A percentile compares a stretch with the other conserved stretches of the same genome.
Conservation (phyloP, 345 rosid species). For the Orychophragmus violaceus region DNA sequence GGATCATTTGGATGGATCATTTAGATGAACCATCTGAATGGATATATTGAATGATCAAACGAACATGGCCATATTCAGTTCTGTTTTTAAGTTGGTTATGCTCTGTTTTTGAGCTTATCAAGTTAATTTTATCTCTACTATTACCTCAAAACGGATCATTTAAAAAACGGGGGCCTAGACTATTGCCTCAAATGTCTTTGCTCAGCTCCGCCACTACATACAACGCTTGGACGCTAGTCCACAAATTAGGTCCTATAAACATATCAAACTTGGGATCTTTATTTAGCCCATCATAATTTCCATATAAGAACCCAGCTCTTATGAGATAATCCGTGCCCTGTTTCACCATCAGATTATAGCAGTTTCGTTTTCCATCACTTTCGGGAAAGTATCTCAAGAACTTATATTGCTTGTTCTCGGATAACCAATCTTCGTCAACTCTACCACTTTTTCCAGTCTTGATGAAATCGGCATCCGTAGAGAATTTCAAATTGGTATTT, state of each 20-base stretch:
- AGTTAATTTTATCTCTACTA: too few species aligned
- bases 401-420: neutral
- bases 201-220: too few species aligned
- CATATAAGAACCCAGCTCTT: neutral
- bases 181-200: too few species aligned
- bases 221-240: too few species aligned
- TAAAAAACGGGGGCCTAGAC: too few species aligned
- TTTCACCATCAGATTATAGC: neutral
- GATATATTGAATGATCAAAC: too few species aligned
- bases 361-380: neutral
- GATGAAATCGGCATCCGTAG: conserved; percentile 1
- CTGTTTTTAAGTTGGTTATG: too few species aligned
- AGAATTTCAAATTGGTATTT: neutral
- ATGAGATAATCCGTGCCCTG: neutral
- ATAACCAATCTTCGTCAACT: neutral
- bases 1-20: too few species aligned
- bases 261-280: neutral
- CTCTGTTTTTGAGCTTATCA: too few species aligned
- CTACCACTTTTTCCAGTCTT: neutral
- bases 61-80: too few species aligned
- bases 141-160: too few species aligned
- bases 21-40: too few species aligned
- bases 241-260: neutral
- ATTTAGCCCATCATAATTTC: neutral
- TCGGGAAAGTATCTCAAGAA: conserved; percentile 9